A percentile compares a stretch with the other conserved stretches of the same genome.
Conservation (phyloP, 1,284 basidiomycete species). For the Papiliotrema terrestris region DNA sequence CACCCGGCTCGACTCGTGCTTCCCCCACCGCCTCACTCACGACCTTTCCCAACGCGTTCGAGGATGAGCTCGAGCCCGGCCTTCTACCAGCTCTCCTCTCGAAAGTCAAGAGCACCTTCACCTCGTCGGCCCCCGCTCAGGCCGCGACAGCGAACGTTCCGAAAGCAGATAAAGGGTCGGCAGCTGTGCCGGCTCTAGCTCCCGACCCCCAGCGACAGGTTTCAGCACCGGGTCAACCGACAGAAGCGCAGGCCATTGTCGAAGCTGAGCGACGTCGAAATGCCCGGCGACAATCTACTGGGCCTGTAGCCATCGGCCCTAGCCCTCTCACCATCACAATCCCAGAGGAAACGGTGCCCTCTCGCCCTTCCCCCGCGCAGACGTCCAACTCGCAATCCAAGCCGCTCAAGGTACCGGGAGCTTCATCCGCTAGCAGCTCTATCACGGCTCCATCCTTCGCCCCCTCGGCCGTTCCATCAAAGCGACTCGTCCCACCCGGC, state of each 20-base stretch:
- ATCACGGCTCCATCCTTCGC: slow-evolving; percentile 8
- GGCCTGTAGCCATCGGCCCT: not conserved
- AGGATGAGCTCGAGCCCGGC: slow-evolving; percentile 47
- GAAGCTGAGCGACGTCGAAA: slow-evolving; percentile 29
- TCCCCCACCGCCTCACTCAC: slow-evolving; percentile 31
- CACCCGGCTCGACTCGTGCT: slow-evolving; percentile 6
- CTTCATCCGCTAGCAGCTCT: slow-evolving; percentile 14
- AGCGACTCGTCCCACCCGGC: slow-evolving; percentile 19
- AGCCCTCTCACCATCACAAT: not conserved
- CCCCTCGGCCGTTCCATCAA: not conserved
- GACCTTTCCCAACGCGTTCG: slow-evolving; percentile 46
- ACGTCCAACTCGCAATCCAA: not conserved
- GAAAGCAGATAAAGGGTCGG: slow-evolving; percentile 5
- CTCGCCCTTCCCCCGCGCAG: slow-evolving; percentile 4
- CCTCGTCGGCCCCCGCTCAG: slow-evolving; percentile 11
- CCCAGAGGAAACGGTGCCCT: not conserved
- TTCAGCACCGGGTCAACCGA: slow-evolving; percentile 14
- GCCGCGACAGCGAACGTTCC: not conserved
- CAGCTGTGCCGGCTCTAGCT: not conserved
- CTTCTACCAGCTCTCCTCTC: slow-evolving; percentile 45
- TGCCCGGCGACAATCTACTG: slow-evolving; percentile 6
- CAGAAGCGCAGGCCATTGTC: slow-evolving; percentile 42
- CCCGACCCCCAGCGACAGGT: not conserved
- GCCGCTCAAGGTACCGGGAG: slow-evolving; percentile 15
- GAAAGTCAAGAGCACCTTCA: slow-evolving; percentile 47